These are phyloP conservation scores for Penicillium corylophilum DNA, from an alignment of 2,329 filamentous ascomycete species.

Conservation along the genomic window DNA sequence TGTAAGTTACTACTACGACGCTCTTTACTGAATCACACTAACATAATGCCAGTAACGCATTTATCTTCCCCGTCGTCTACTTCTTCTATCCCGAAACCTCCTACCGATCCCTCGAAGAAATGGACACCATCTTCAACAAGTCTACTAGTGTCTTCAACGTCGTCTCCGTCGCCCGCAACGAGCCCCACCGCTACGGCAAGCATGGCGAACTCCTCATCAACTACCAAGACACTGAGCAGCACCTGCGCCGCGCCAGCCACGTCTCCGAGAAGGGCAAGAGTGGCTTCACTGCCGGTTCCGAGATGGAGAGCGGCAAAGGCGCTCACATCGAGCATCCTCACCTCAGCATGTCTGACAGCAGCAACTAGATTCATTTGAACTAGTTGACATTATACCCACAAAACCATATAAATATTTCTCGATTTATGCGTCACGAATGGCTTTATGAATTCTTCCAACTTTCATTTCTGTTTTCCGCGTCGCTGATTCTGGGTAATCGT, in stretches of 20 bases:
- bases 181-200: conserved; percentile 57
- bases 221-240: conserved; percentile 46
- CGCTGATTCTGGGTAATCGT: not conserved
- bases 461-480: not conserved
- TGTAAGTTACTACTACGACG: conserved; percentile 26
- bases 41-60: conserved; percentile 42
- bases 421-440: not conserved
- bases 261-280: conserved; percentile 18
- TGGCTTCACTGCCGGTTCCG: conserved; percentile 2
- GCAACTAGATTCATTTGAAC: conserved; percentile 1
- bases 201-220: conserved; percentile 55
- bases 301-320: conserved; percentile 22
- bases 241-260: conserved; percentile 29
- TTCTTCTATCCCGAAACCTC: conserved; percentile 61
- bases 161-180: conserved; percentile 50
- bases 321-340: conserved; percentile 19
- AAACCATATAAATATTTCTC: not conserved
- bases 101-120: conserved; percentile 62
- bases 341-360: conserved; percentile 16
- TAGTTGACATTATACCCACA: not conserved
- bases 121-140: conserved; percentile 64
- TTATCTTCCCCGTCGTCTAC: conserved; percentile 56
- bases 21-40: not conserved
- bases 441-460: not conserved
- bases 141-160: conserved; percentile 48